Evolutionary conservation across 371 early-diverging fungal genomes (phyloP), one percentile per base, ranked within the genome.

Genomic region (Blastocladiella emersonii): DNA sequence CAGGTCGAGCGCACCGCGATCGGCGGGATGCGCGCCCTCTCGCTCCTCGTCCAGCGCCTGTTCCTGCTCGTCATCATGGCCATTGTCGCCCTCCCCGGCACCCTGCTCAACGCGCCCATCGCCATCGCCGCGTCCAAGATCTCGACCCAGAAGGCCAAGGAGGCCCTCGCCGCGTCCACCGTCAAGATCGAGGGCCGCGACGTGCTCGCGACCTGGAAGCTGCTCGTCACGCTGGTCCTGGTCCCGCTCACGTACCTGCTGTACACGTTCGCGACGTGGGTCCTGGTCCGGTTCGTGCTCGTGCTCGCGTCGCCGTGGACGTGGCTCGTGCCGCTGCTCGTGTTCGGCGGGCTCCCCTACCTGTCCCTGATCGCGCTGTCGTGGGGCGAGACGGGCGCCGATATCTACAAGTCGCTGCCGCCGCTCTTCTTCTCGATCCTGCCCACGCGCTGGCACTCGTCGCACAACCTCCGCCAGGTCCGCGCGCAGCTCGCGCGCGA

Each of bases 171-270:
- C 0, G 85, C 80, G 23, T 94, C 95, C 12, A 84, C 85, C 34
- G 96, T 98, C 61, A 98, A 98, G 70, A 83, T 97, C 65, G 80
- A 80, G 36, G 98, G 92, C 25, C 82, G 86, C 49, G 98, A 98
- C 71, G 97, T 98, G 12, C 72, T 97, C 15, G 92, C 93, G 0
- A 94, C 97, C 21, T 97, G 98, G 98, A 96, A 96, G 67, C 76
- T 95, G 10, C 72, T 93, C n/a, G 87, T 89, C 17, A 87, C 88
- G 6, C 68, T 93, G 49, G 88, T 82, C 1, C 70, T 92, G 32
- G 76, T 87, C 55, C 95, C 96, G 12, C 64, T 80, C 6, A 70
- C 91, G 17, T 92, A 89, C 64, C 75, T 81, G 3, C 71, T 85
- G 6, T 93, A 93, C 65, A 76, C 85, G 23, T 56, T 70, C 69